Conservation (phyloP, 768 basidiomycete species). For the Lyophyllum atratum region DNA sequence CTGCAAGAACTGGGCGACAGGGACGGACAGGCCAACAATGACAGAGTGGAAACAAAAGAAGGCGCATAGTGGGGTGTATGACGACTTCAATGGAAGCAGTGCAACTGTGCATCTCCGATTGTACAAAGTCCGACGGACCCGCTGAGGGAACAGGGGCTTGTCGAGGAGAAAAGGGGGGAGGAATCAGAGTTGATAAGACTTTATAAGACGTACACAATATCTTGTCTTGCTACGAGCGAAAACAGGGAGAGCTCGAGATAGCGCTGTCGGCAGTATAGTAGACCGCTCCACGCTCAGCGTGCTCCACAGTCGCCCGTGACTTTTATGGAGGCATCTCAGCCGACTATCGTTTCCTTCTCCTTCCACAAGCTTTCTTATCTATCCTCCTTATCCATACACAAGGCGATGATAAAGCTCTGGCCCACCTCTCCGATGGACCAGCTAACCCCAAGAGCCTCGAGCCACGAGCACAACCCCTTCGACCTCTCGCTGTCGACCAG, state of each 20-base stretch:
- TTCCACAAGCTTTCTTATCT: constrained; percentile 21
- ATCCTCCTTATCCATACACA: constrained; percentile 20
- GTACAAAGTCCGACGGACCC: neutral
- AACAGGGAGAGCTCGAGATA: no score
- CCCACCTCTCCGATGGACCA: constrained; percentile 52
- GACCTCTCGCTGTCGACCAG: constrained; percentile 34
- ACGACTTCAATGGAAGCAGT: neutral
- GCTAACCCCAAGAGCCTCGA: constrained; percentile 57
- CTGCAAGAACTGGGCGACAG: constrained; percentile 25
- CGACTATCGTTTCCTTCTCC: constrained; percentile 16
- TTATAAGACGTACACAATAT: neutral
- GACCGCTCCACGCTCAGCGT: neutral
- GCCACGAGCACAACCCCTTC: constrained; percentile 61
- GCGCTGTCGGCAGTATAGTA: neutral
- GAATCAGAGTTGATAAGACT: neutral
- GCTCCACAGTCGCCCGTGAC: constrained; percentile 18
- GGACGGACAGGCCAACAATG: neutral
- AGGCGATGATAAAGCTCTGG: constrained; percentile 72
- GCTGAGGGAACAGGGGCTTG: neutral
- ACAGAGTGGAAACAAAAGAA: constrained; percentile 1
- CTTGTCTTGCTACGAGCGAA: no score
- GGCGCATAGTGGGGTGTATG: neutral
- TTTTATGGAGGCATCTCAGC: constrained; percentile 10
- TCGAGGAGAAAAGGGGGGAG: neutral
- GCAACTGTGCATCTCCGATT: neutral